Conservation (phyloP, 2,329 filamentous ascomycete species). For the Orbilia javanica region DNA sequence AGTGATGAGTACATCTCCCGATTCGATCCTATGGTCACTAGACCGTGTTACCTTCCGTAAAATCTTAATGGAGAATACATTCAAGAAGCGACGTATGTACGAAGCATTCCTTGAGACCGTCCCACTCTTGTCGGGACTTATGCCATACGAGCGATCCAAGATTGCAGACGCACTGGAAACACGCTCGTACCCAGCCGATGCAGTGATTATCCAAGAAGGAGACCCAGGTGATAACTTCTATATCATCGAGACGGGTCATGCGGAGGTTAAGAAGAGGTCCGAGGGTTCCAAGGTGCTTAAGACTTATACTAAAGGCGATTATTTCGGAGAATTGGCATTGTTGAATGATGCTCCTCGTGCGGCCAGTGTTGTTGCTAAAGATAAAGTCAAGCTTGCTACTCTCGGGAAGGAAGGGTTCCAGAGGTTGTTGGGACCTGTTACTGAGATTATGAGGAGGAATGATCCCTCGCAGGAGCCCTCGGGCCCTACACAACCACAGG, state of each 20-base stretch:
- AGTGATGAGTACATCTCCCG: slow-evolving; percentile 82
- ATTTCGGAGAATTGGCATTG: slow-evolving; percentile 94
- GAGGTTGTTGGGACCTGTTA: slow-evolving; percentile 88
- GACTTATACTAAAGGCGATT: slow-evolving; percentile 89
- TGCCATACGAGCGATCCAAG: slow-evolving; percentile 93
- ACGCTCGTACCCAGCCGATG: slow-evolving; percentile 81
- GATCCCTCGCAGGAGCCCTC: slow-evolving; percentile 65
- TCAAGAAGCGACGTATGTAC: slow-evolving; percentile 95
- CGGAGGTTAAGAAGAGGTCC: slow-evolving; percentile 86
- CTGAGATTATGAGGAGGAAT: slow-evolving; percentile 90
- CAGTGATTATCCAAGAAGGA: slow-evolving; percentile 89
- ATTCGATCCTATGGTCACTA: slow-evolving; percentile 89
- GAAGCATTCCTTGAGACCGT: slow-evolving; percentile 97
- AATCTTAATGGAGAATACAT: slow-evolving; percentile 98
- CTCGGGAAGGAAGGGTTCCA: slow-evolving; percentile 96
- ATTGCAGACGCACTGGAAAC: slow-evolving; percentile 97
- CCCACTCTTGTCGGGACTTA: slow-evolving; percentile 83
- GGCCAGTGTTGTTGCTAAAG: slow-evolving; percentile 84
- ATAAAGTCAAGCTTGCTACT: slow-evolving; percentile 91
- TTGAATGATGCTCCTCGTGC: slow-evolving; percentile 94
- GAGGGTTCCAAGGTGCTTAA: slow-evolving; percentile 76
- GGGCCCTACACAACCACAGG: slow-evolving; percentile 4
- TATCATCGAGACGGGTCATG: slow-evolving; percentile 87
- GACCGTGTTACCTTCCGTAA: slow-evolving; percentile 97
- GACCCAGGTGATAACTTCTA: slow-evolving; percentile 93